Conservation (phyloP, 1,139 yeast species). For the Debaryomyces robertsiae region DNA sequence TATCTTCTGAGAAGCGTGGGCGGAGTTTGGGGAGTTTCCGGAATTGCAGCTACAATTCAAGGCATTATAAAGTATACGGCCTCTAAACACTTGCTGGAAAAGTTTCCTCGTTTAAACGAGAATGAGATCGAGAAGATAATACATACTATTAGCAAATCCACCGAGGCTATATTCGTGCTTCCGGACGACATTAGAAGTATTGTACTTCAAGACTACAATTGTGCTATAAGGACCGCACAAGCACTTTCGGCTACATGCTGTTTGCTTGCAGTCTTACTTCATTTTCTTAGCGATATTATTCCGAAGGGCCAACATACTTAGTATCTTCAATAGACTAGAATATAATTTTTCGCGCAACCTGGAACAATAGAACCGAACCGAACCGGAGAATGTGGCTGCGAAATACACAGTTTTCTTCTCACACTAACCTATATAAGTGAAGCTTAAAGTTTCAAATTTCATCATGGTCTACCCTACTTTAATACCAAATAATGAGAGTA, state of each 20-base stretch:
- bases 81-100: slow-evolving; percentile 15
- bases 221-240: slow-evolving; percentile 26
- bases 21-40: slow-evolving; percentile 44
- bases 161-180: slow-evolving; percentile 20
- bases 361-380: slow-evolving; percentile 1
- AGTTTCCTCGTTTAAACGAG: slow-evolving; percentile 13
- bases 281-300: slow-evolving; percentile 11
- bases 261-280: slow-evolving; percentile 22
- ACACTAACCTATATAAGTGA: background rate
- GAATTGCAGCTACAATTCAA: slow-evolving; percentile 34
- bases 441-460: too few relatives aligned
- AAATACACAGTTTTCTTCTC: too few relatives aligned
- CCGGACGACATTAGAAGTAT: slow-evolving; percentile 17
- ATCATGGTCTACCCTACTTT: too few relatives aligned
- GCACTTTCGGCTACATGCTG: slow-evolving; percentile 23
- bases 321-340: too few relatives aligned
- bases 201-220: slow-evolving; percentile 22
- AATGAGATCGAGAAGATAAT: slow-evolving; percentile 19
- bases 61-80: slow-evolving; percentile 19
- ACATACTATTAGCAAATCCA: slow-evolving; percentile 20
- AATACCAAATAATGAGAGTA: too few relatives aligned
- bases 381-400: slow-evolving; percentile 1
- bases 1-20: slow-evolving; percentile 42
- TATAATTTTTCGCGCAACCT: too few relatives aligned
- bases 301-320: too few relatives aligned